These are phyloP conservation scores for Vigna nakashimae DNA, from an alignment of 306 rosid species.

Conservation along the genomic window DNA sequence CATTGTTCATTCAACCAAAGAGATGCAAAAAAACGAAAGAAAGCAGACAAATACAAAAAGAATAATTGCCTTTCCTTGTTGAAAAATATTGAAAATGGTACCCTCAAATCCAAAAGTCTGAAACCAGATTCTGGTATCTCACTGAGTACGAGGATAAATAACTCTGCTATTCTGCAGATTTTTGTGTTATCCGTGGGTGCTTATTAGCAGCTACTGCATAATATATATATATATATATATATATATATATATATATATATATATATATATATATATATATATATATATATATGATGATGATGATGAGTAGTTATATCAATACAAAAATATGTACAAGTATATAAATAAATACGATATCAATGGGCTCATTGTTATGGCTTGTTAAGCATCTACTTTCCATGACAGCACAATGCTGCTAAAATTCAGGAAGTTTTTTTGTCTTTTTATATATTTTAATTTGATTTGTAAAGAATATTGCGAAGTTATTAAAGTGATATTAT, in stretches of 20 bases:
- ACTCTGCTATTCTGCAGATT: not conserved
- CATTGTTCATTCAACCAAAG: not conserved
- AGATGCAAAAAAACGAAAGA: not conserved
- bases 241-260: not conserved
- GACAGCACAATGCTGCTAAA: not conserved
- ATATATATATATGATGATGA: too few species aligned
- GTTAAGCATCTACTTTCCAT: conserved; percentile 14
- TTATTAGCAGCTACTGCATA: not conserved
- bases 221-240: not conserved
- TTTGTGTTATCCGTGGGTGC: not conserved
- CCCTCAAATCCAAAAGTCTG: not conserved
- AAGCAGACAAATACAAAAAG: not conserved
- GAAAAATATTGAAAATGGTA: not conserved
- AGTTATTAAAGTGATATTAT: not conserved
- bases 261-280: not conserved
- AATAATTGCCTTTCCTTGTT: not conserved
- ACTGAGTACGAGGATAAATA: not conserved
- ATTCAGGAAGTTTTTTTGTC: conserved; percentile 26
- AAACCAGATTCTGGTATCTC: not conserved
- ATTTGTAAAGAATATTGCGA: not conserved
- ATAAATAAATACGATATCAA: not conserved
- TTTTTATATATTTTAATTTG: not conserved
- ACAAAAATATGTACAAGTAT: not conserved
- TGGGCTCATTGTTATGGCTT: not conserved
- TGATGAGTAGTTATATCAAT: not conserved